phyloP scores from a whole-genome alignment of 163 green algal genomes.

The Trebouxia gelatinosa region DNA sequence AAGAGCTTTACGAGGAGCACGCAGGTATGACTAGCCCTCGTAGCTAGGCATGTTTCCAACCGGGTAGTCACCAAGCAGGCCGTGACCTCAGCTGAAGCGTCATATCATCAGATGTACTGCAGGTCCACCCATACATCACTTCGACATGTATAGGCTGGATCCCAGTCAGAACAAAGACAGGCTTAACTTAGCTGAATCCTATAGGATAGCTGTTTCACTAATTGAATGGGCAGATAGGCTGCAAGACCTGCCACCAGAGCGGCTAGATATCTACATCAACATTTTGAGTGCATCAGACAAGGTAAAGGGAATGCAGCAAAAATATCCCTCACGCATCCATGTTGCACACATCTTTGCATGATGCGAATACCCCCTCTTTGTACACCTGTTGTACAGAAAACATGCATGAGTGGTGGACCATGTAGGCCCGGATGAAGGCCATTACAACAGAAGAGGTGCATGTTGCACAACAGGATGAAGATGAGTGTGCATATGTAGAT shows the following conservation, averaged over 20 bases:
- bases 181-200: constrained; percentile 58
- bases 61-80: not conserved
- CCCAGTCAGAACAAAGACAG: too few relatives aligned
- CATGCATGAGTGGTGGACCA: too few relatives aligned
- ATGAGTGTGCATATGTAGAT: constrained; percentile 3
- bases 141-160: constrained; percentile 84
- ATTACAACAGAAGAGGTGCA: not conserved
- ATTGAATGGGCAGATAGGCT: constrained; percentile 87
- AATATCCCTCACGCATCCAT: not conserved
- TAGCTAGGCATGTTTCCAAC: too few relatives aligned
- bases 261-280: not conserved
- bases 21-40: too few relatives aligned
- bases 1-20: constrained; percentile 78
- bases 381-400: too few relatives aligned
- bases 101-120: not conserved
- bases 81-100: not conserved
- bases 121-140: constrained; percentile 77
- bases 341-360: not conserved
- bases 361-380: not conserved
- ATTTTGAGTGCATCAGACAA: not conserved
- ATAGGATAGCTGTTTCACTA: constrained; percentile 64
- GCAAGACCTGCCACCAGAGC: not conserved
- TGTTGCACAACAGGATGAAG: too few relatives aligned
- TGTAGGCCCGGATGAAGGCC: not conserved
- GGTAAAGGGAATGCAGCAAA: not conserved